phyloP scores from a whole-genome alignment of 2,329 filamentous ascomycete species.

The Phyllosticta citriasiana region DNA sequence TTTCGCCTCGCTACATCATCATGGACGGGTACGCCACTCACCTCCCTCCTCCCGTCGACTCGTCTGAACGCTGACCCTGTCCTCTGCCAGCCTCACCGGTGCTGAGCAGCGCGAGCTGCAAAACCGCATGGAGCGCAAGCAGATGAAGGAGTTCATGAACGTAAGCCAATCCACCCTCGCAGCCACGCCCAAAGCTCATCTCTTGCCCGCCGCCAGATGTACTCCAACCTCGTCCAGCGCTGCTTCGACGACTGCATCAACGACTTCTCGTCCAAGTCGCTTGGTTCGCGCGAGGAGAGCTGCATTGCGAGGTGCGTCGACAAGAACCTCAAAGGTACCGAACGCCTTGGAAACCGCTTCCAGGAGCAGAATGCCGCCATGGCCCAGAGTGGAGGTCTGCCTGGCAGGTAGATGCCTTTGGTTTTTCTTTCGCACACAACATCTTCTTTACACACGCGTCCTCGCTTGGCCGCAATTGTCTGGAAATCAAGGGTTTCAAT shows the following conservation, averaged over 20 bases:
- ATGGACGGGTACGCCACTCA: slow-evolving; percentile 17
- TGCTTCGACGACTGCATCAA: slow-evolving; percentile 98
- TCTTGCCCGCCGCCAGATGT: slow-evolving; percentile 41
- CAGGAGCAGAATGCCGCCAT: slow-evolving; percentile 61
- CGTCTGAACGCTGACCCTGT: background rate
- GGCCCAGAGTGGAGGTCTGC: slow-evolving; percentile 49
- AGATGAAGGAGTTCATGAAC: slow-evolving; percentile 98
- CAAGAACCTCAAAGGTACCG: slow-evolving; percentile 88
- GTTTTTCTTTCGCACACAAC: background rate
- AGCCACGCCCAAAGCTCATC: slow-evolving; percentile 9
- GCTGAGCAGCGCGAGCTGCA: slow-evolving; percentile 89
- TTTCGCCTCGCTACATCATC: background rate
- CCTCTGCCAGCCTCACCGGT: slow-evolving; percentile 51
- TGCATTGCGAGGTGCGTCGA: slow-evolving; percentile 93
- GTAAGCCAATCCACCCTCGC: slow-evolving; percentile 47
- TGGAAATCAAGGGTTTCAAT: background rate
- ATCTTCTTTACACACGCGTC: background rate
- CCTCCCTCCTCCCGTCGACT: background rate
- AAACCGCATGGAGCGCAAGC: slow-evolving; percentile 89
- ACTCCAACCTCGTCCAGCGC: slow-evolving; percentile 66
- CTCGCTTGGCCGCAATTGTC: background rate
- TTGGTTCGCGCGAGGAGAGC: slow-evolving; percentile 76
- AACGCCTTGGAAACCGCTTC: slow-evolving; percentile 87
- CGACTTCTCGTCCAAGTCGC: slow-evolving; percentile 95
- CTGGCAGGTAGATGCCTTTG: slow-evolving; percentile 29